Conservation (phyloP, 495 filamentous ascomycete species). For the Annulohypoxylon bovei region DNA sequence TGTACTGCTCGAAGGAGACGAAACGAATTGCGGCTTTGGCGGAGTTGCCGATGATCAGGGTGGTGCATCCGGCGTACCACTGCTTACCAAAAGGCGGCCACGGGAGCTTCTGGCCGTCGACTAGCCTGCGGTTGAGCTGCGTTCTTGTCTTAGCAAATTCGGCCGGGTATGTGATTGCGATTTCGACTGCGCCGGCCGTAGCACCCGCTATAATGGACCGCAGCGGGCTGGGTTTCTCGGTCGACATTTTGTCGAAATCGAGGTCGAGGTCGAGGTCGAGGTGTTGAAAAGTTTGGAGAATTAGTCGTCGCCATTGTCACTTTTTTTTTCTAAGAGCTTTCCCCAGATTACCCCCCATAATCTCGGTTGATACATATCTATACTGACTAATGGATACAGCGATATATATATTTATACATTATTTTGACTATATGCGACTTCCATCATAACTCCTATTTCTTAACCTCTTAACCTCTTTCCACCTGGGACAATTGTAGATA, state of each 20-base stretch:
- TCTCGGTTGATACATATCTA: slow-evolving; percentile 34
- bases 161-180: slow-evolving; percentile 97
- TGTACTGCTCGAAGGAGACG: slow-evolving; percentile 95
- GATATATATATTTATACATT: not conserved
- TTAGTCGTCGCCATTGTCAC: slow-evolving; percentile 5
- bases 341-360: slow-evolving; percentile 22
- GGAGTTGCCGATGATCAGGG: slow-evolving; percentile 95
- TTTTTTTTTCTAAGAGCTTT: slow-evolving; percentile 19
- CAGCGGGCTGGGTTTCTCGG: slow-evolving; percentile 76
- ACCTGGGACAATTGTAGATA: not conserved
- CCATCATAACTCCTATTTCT: not conserved
- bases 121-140: slow-evolving; percentile 88
- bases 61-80: slow-evolving; percentile 99
- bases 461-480: not conserved
- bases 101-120: slow-evolving; percentile 85
- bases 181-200: slow-evolving; percentile 92
- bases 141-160: slow-evolving; percentile 97
- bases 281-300: not conserved
- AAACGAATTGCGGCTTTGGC: slow-evolving; percentile 96
- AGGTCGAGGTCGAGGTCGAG: slow-evolving; percentile 4
- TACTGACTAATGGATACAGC: not conserved
- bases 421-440: not conserved
- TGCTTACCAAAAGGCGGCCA: slow-evolving; percentile 93
- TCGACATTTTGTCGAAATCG: slow-evolving; percentile 38
- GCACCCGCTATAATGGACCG: slow-evolving; percentile 90